These are phyloP conservation scores for Phytophthora multivora DNA, from an alignment of 352 stramenopile genomes.

Conservation along the genomic window DNA sequence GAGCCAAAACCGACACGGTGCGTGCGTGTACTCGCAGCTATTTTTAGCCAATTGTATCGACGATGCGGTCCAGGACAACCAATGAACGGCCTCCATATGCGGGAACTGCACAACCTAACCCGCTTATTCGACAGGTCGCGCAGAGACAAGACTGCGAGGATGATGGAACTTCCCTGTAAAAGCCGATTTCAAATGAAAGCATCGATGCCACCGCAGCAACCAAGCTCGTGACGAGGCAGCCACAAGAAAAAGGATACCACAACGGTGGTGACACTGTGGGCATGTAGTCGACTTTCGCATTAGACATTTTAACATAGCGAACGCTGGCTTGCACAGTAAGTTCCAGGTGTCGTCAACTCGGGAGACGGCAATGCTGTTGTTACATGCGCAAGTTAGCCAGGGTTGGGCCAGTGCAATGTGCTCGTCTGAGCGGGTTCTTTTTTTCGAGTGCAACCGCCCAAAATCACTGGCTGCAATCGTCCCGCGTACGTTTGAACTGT, in stretches of 20 bases:
- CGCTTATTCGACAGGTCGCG: slow-evolving; percentile 1
- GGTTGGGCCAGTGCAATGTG: neutral
- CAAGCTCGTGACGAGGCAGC: neutral
- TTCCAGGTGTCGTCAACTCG: slow-evolving; percentile 3
- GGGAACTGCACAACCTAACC: slow-evolving; percentile 12
- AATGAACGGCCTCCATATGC: neutral
- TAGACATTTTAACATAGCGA: neutral
- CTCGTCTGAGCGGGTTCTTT: slow-evolving; percentile 15
- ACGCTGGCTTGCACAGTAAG: neutral
- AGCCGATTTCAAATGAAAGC: too few relatives aligned
- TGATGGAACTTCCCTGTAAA: slow-evolving; percentile 1
- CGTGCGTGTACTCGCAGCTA: slow-evolving; percentile 11
- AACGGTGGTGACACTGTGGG: neutral
- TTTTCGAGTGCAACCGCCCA: slow-evolving; percentile 17
- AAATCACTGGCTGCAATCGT: slow-evolving; percentile 22
- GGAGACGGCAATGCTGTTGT: neutral
- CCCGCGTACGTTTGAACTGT: slow-evolving; percentile 1
- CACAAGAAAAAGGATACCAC: slow-evolving; percentile 14
- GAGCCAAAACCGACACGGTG: slow-evolving; percentile 12
- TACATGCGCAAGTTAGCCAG: slow-evolving; percentile 4
- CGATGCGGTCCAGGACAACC: neutral
- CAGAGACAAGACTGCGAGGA: slow-evolving; percentile 15
- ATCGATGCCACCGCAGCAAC: too few relatives aligned
- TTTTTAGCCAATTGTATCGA: slow-evolving; percentile 34
- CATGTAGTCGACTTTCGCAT: neutral